Evolutionary conservation across 208 protist genomes (phyloP), one percentile per base, ranked within the genome.

Genomic region (Wallacemonas sp.): DNA sequence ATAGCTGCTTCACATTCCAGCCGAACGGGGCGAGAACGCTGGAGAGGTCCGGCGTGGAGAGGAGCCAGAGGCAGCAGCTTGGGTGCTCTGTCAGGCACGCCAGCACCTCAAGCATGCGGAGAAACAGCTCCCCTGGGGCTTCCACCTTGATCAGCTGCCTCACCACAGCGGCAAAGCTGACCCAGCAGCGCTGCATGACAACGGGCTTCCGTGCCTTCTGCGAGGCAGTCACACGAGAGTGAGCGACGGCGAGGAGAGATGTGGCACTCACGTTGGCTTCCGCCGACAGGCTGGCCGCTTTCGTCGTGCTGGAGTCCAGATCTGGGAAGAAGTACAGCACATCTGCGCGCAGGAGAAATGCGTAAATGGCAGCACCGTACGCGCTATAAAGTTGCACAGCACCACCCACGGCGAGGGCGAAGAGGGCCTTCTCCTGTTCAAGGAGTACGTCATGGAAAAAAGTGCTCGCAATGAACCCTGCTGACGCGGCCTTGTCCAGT

Each of bases 391-490:
- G 70, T 42, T 68, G 72, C 59, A 86, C 45, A 14, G 77, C 46
- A 46, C 80, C 80, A 26, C 75, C 79, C 21, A 84, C 62, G 4
- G 68, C 67, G 6, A 94, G 41, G 11, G 66, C 54, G 4, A 82
- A 58, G 33, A 76, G 60, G 31, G 71, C 62, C 55, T 69, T 56
- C 74, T 91, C 79, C 4, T 88, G 22, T n/a, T 68, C 58, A 27
- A 36, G 65, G 19, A 91, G 63, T 53, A 81, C 49, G 31, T 80
- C 66, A 66, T 91, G 84, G 27, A 83, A 70, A 66, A 77, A 80
- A 2, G 39, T 47, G 11, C 74, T 78, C n/a, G 26, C 24, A 11
- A 80, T 26, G 26, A 90, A 49, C 11, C 46, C 46, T 1, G 84
- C 80, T 38, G 88, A 44, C 27, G 72, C 70, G 14, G 28, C 84